These are phyloP conservation scores for Moesziomyces sp. DNA, from an alignment of 1,284 basidiomycete species.

Conservation along the genomic window DNA sequence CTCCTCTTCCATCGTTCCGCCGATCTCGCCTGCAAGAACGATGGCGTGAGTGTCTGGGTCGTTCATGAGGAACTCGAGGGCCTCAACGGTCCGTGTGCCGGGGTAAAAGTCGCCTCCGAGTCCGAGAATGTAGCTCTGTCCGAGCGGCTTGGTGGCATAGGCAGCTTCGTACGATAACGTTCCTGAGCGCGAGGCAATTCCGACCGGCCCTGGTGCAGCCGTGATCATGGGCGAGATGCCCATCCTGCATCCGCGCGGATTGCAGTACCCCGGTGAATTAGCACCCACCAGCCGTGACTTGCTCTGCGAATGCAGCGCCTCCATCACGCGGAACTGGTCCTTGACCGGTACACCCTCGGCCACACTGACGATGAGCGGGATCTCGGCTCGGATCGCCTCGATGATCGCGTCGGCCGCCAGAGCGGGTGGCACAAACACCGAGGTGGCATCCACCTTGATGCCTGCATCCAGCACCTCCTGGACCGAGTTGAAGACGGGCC, in stretches of 20 bases:
- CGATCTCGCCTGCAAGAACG: constrained; percentile 56
- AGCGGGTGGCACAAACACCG: constrained; percentile 55
- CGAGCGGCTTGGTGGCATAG: constrained; percentile 39
- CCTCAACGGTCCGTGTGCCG: constrained; percentile 62
- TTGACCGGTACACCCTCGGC: constrained; percentile 56
- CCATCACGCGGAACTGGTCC: constrained; percentile 57
- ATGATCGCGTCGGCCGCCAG: constrained; percentile 55
- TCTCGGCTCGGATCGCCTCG: constrained; percentile 55
- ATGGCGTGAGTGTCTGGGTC: constrained; percentile 38
- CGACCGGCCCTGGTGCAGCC: constrained; percentile 36
- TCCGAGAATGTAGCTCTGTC: constrained; percentile 54
- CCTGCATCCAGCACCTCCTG: constrained; percentile 34
- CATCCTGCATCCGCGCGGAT: constrained; percentile 52
- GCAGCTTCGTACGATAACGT: constrained; percentile 63
- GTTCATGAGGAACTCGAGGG: constrained; percentile 51
- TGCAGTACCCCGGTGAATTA: constrained; percentile 56
- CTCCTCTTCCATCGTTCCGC: constrained; percentile 61
- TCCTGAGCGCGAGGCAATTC: constrained; percentile 53
- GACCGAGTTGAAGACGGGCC: constrained; percentile 49
- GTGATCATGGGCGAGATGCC: constrained; percentile 51
- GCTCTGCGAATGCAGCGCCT: constrained; percentile 47
- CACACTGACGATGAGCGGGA: constrained; percentile 53
- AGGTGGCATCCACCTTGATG: constrained; percentile 42
- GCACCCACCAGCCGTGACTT: constrained; percentile 51
- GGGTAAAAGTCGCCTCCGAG: constrained; percentile 60